These are phyloP conservation scores for Lactifluus volemus DNA, from an alignment of 768 basidiomycete species.

Conservation along the genomic window DNA sequence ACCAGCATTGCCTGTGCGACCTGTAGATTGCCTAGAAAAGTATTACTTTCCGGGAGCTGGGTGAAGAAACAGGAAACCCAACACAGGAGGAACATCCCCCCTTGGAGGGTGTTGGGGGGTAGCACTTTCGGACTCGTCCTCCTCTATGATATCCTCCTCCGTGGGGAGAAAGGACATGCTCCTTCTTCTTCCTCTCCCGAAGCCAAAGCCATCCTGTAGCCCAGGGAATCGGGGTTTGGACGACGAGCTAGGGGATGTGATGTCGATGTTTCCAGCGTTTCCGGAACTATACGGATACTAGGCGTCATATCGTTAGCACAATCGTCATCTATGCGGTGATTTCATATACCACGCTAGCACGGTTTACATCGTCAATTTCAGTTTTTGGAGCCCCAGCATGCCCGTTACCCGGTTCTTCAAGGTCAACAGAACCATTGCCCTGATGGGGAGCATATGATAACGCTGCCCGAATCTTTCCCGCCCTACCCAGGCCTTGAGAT, in stretches of 20 bases:
- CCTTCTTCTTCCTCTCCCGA: conserved; percentile 56
- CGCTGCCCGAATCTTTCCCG: conserved; percentile 76
- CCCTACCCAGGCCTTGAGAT: conserved; percentile 61
- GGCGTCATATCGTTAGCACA: background rate
- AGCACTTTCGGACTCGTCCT: conserved; percentile 30
- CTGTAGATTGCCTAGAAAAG: conserved; percentile 45
- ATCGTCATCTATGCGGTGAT: background rate
- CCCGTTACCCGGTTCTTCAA: conserved; percentile 14
- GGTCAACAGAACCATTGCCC: background rate
- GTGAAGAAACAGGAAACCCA: background rate
- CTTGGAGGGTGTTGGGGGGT: conserved; percentile 23
- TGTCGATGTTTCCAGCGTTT: conserved; percentile 49
- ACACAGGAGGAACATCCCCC: conserved; percentile 30
- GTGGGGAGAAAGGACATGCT: conserved; percentile 36
- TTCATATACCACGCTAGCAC: background rate
- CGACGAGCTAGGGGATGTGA: background rate
- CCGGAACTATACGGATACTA: conserved; percentile 52
- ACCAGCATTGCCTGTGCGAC: conserved; percentile 59
- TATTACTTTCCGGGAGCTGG: background rate
- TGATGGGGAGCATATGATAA: conserved; percentile 40
- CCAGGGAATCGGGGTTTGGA: conserved; percentile 43
- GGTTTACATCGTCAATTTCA: background rate
- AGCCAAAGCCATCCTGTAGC: conserved; percentile 43
- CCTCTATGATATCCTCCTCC: conserved; percentile 24
- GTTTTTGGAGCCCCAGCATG: conserved; percentile 25